Evolutionary conservation across 768 basidiomycete species (phyloP).

Genomic region (Xerocomellus intermedius): DNA sequence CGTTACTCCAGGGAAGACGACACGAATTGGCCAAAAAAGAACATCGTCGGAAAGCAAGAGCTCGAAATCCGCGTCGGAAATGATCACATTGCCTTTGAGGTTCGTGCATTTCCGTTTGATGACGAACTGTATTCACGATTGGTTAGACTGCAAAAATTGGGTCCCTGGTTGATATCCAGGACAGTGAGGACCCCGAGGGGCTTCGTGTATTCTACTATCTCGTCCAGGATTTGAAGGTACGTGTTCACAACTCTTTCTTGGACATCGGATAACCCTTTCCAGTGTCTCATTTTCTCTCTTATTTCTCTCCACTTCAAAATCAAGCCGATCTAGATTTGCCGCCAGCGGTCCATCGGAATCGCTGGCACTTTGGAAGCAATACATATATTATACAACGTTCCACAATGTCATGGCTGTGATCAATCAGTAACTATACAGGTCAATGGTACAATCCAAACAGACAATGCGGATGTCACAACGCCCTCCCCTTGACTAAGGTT

Average conservation of each 20-base stretch:
- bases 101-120: constrained; percentile 32
- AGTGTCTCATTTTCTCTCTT: constrained; percentile 98
- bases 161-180: constrained; percentile 92
- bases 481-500: constrained; percentile 17
- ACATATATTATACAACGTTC: too few relatives aligned
- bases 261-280: constrained; percentile 5
- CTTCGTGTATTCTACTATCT: constrained; percentile 98
- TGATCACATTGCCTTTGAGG: constrained; percentile 97
- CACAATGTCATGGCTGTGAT: too few relatives aligned
- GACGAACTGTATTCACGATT: background rate
- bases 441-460: too few relatives aligned
- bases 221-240: constrained; percentile 93
- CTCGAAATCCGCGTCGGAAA: constrained; percentile 92
- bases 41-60: constrained; percentile 98
- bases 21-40: constrained; percentile 97
- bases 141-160: constrained; percentile 95
- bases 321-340: constrained; percentile 78
- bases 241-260: constrained; percentile 15
- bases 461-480: background rate
- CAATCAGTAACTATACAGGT: too few relatives aligned
- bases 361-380: too few relatives aligned
- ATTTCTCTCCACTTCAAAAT: constrained; percentile 99
- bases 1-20: constrained; percentile 82
- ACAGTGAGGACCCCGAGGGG: constrained; percentile 96
- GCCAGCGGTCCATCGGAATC: background rate